phyloP scores from a whole-genome alignment of 768 basidiomycete species.

The Leccinum sublutescens region DNA sequence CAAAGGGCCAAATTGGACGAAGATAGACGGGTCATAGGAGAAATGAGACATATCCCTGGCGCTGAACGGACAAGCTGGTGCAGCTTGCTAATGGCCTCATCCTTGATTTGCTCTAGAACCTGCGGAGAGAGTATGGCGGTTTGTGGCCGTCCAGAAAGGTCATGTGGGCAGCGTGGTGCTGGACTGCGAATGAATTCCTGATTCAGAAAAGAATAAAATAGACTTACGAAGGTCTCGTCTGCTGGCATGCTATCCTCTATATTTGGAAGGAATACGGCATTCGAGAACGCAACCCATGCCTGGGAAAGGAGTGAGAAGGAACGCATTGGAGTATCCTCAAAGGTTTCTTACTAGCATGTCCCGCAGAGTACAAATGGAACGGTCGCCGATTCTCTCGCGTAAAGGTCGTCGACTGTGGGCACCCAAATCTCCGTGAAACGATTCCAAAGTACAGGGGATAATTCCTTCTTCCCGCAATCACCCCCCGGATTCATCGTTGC shows the following conservation, averaged over 20 bases:
- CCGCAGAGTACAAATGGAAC: conserved; percentile 69
- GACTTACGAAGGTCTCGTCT: conserved; percentile 67
- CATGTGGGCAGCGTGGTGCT: conserved; percentile 95
- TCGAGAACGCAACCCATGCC: conserved; percentile 94
- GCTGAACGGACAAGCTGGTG: conserved; percentile 49
- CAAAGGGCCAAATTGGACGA: conserved; percentile 72
- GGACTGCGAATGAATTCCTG: conserved; percentile 16
- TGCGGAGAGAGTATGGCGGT: conserved; percentile 59
- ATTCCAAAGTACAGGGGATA: conserved; percentile 94
- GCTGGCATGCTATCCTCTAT: conserved; percentile 34
- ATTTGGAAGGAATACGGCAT: conserved; percentile 45
- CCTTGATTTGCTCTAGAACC: conserved; percentile 57
- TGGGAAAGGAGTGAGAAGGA: conserved; percentile 31
- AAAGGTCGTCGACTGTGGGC: conserved; percentile 69
- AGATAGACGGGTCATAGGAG: conserved; percentile 34
- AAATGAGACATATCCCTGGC: conserved; percentile 17
- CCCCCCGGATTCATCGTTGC: conserved; percentile 99
- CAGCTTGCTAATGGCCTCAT: conserved; percentile 54
- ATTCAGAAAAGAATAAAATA: background rate
- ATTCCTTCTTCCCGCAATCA: conserved; percentile 98
- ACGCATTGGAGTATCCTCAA: background rate
- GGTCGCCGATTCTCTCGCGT: conserved; percentile 54
- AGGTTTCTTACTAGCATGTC: conserved; percentile 74
- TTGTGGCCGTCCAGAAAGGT: conserved; percentile 89
- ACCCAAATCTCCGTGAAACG: conserved; percentile 99